phyloP scores from a whole-genome alignment of 1,139 yeast genomes.

The Eremothecium cymbalariae region DNA sequence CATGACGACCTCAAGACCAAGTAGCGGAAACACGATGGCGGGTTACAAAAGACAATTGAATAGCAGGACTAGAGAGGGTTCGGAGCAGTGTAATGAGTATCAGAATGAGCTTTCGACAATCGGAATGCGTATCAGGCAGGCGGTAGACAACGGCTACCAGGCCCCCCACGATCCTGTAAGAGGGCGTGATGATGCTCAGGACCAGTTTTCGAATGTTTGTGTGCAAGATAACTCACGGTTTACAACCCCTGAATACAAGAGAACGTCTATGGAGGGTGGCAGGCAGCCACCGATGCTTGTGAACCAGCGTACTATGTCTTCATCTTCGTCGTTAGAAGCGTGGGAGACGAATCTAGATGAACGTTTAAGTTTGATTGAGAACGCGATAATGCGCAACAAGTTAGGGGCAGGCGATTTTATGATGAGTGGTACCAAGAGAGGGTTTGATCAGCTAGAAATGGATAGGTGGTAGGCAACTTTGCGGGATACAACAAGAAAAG shows the following conservation, averaged over 20 bases:
- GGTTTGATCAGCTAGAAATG: conserved; percentile 15
- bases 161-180: conserved; percentile 13
- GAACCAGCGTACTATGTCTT: conserved; percentile 25
- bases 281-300: conserved; percentile 26
- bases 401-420: conserved; percentile 20
- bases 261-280: conserved; percentile 47
- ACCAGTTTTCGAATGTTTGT: conserved; percentile 13
- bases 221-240: conserved; percentile 21
- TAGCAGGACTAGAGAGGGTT: too few relatives aligned
- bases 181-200: conserved; percentile 9
- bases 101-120: conserved; percentile 41
- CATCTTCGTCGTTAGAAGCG: conserved; percentile 35
- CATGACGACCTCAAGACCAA: too few relatives aligned
- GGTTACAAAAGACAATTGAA: too few relatives aligned
- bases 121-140: conserved; percentile 66
- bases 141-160: conserved; percentile 55
- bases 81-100: too few relatives aligned
- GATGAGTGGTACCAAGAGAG: conserved; percentile 10
- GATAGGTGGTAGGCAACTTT: conserved; percentile 3
- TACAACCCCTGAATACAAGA: conserved; percentile 27
- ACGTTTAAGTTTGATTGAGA: conserved; percentile 35
- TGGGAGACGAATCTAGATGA: conserved; percentile 42
- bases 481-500: too few relatives aligned
- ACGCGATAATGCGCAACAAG: conserved; percentile 25
- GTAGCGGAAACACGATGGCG: too few relatives aligned